phyloP scores from a whole-genome alignment of 2,329 filamentous ascomycete genomes.

The Rutstroemia sp. region DNA sequence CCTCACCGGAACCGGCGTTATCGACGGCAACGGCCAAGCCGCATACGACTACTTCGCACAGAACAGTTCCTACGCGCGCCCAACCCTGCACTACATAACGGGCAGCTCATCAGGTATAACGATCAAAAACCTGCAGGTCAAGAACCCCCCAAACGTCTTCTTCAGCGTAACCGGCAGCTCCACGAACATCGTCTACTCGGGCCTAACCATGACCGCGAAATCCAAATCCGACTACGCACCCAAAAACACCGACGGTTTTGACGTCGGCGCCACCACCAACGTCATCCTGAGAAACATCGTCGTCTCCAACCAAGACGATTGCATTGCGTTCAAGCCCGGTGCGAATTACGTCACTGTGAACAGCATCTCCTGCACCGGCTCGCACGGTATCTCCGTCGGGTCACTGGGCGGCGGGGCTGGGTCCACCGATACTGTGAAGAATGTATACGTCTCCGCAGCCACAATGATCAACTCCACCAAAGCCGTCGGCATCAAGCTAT shows the following conservation, averaged over 20 bases:
- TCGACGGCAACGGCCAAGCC: conserved; percentile 40
- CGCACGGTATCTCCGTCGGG: conserved; percentile 41
- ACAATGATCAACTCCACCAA: conserved; percentile 37
- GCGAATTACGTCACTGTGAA: conserved; percentile 37
- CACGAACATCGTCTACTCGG: conserved; percentile 31
- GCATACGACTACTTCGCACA: conserved; percentile 35
- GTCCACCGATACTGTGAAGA: conserved; percentile 34
- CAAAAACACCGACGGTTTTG: conserved; percentile 50
- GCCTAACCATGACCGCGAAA: conserved; percentile 33
- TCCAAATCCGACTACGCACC: conserved; percentile 32
- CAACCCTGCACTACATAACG: conserved; percentile 36
- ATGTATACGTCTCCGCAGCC: conserved; percentile 35
- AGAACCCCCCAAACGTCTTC: conserved; percentile 40
- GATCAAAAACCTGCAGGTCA: conserved; percentile 32
- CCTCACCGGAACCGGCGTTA: conserved; percentile 36
- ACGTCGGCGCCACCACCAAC: conserved; percentile 38
- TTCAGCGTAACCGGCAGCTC: conserved; percentile 33
- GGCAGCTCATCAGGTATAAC: conserved; percentile 32
- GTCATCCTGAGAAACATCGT: conserved; percentile 42
- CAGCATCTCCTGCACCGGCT: conserved; percentile 37
- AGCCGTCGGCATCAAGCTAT: conserved; percentile 40
- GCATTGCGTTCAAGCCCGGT: conserved; percentile 49
- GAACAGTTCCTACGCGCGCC: conserved; percentile 33
- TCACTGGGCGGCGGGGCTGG: conserved; percentile 34
- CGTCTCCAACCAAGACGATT: conserved; percentile 52